Evolutionary conservation across 345 rosid species (phyloP), one percentile per base, ranked within the genome.

Genomic region (Kandelia obovata): DNA sequence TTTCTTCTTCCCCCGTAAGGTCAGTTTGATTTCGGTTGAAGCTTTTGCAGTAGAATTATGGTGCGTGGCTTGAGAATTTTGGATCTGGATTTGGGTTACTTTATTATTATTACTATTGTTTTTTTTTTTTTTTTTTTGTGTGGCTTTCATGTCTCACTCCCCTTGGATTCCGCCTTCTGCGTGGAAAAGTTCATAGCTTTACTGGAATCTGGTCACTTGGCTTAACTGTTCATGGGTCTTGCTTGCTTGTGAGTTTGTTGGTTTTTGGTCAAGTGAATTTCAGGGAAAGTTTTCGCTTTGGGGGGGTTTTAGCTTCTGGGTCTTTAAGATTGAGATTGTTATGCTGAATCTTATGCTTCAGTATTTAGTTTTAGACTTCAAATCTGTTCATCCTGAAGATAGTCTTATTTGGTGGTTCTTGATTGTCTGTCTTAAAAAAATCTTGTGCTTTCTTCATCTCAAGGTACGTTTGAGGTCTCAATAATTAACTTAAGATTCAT

Each of bases 111-210:
- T 30, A 30, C 4, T 30, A 30, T 30, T 30, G 4, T 30, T 30
- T 1, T 28, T 75, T 62, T 53, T 49, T 62, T 53, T 49, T 59
- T 28, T 28, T 28, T 28, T 28, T 28, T 39, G 37, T 60, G 57
- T 61, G 53, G 70, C 66, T 73, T 57, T 72, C 66, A 61, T 69
- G 68, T 56, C 66, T 71, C 27, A 1, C 70, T 73, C 58, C 17
- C 82, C 73, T 80, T 75, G 66, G 80, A 76, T 79, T 67, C 76
- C 35, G 78, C 77, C 78, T 43, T 76, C 71, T 66, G 58, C 31
- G 73, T 31, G 25, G 69, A 20, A 75, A 80, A 77, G 79, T 65
- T 58, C 53, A 53, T 67, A 63, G 75, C 90, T 84, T 86, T 82
- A 70, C 81, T 77, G 80, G 71, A 68, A 64, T 70, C 78, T 57